Base-by-base conservation (phyloP, 2,329 filamentous ascomycete genomes). In the Xylaria arbuscula region DNA sequence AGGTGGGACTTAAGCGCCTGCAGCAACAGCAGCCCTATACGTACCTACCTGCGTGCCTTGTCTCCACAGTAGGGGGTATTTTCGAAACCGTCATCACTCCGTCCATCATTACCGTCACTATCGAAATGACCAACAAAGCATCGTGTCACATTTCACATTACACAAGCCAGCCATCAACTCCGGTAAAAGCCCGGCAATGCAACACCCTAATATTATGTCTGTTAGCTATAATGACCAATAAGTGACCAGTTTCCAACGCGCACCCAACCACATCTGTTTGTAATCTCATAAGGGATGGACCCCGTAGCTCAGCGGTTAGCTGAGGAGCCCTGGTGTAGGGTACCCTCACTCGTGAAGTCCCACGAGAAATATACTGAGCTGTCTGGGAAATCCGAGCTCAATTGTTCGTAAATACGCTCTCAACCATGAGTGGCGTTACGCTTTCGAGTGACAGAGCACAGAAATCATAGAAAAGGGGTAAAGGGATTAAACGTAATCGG, bases 281-380 rank as follows among this genome's bases (percentile, higher is more conserved):
- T 62, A 62, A 34, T 62, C 40, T 50, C 42, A 4, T 48, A 24
- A 63, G 40, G n/a, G 40, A 62, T 56, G 40, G 28, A 34, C 50
- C 17, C 22, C 2, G 59, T 62, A 36, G 51, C 42, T 50, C 53
- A 51, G n/a, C 22, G 32, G 53, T 40, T 9, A 32, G 42, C 53
- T 22, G 32, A 50, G 42, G 61, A 56, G 51, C 53, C 40, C 48
- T 9, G 34, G 45, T 60, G 57, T 48, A 15, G 57, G 57, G 42
- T 38, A 13, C n/a, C n/a, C n/a, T n/a, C n/a, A n/a, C 48, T 15
- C 32, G 8, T 36, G 36, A 40, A 40, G 36, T 40, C 36, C 36
- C 36, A 40, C 40, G 40, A 19, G 3, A 22, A 51, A 48, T 24
- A 48, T 24, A 38, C 24, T 19, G 36, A 19, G 40, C 42, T 34